These are phyloP conservation scores for Mimosa pudica DNA, from an alignment of 306 rosid genomes.

Conservation along the genomic window DNA sequence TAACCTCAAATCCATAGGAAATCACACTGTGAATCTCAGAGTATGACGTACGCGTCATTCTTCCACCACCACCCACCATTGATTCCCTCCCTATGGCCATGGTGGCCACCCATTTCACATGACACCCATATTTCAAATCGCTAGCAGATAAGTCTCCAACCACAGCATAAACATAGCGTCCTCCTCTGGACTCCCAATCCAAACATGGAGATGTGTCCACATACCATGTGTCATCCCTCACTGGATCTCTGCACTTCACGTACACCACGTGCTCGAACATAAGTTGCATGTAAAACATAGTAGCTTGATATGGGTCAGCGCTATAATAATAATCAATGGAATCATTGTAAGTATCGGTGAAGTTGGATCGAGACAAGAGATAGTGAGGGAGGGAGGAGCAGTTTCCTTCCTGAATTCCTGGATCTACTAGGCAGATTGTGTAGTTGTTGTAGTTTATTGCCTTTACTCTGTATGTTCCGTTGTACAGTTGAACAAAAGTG, in stretches of 20 bases:
- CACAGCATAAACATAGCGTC: background rate
- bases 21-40: background rate
- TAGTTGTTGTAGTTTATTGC: constrained; percentile 37
- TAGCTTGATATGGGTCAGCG: too few relatives aligned
- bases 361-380: background rate
- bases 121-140: background rate
- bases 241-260: constrained; percentile 5
- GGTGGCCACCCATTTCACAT: background rate
- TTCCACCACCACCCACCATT: background rate
- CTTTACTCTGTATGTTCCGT: background rate
- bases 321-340: too few relatives aligned
- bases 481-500: too few relatives aligned
- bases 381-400: constrained; percentile 31
- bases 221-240: background rate
- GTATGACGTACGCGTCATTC: background rate
- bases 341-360: background rate
- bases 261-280: background rate
- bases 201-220: background rate
- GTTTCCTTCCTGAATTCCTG: background rate
- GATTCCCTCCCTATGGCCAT: background rate
- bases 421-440: constrained; percentile 32
- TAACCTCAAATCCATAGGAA: constrained; percentile 6
- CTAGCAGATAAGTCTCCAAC: background rate
- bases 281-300: too few relatives aligned
- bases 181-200: background rate